A percentile compares a stretch with the other conserved stretches of the same genome.
phyloP scores from a whole-genome alignment of 2,329 filamentous ascomycete genomes.

The Trichophyton rubrum region DNA sequence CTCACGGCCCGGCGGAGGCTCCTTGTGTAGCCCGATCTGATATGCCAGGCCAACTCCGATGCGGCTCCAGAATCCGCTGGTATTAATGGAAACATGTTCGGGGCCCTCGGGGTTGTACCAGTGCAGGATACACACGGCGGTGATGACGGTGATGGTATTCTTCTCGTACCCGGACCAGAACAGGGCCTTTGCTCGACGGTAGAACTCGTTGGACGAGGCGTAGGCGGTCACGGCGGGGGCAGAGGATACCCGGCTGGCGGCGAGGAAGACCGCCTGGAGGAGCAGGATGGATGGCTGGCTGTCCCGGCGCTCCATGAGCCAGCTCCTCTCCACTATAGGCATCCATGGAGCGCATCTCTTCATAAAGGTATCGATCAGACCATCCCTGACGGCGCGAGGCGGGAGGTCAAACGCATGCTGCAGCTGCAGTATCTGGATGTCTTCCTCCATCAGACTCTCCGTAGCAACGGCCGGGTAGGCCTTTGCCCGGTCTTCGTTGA shows the following conservation, averaged over 20 bases:
- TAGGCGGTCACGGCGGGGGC: slow-evolving; percentile 20
- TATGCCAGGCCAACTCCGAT: slow-evolving; percentile 33
- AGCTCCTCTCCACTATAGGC: slow-evolving; percentile 22
- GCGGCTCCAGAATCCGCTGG: slow-evolving; percentile 34
- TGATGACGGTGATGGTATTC: slow-evolving; percentile 22
- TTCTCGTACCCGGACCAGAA: slow-evolving; percentile 25
- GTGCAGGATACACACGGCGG: slow-evolving; percentile 23
- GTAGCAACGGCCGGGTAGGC: slow-evolving; percentile 17
- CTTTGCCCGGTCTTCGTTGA: slow-evolving; percentile 20
- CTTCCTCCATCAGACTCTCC: slow-evolving; percentile 19
- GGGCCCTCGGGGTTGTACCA: slow-evolving; percentile 27
- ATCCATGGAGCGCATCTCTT: slow-evolving; percentile 24
- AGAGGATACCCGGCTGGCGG: slow-evolving; percentile 31
- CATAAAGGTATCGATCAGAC: slow-evolving; percentile 23
- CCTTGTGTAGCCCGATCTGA: slow-evolving; percentile 35
- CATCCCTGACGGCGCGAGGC: slow-evolving; percentile 19
- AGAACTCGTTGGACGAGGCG: slow-evolving; percentile 22
- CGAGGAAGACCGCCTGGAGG: slow-evolving; percentile 31
- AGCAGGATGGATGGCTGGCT: slow-evolving; percentile 21
- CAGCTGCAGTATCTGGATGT: slow-evolving; percentile 18
- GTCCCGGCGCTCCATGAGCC: slow-evolving; percentile 19
- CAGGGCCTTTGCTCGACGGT: slow-evolving; percentile 23
- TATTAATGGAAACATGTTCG: slow-evolving; percentile 30
- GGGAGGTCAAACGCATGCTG: slow-evolving; percentile 21
- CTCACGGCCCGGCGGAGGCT: slow-evolving; percentile 26